Conservation (phyloP, 768 basidiomycete species). For the Chalciporus pseudorubinellus region DNA sequence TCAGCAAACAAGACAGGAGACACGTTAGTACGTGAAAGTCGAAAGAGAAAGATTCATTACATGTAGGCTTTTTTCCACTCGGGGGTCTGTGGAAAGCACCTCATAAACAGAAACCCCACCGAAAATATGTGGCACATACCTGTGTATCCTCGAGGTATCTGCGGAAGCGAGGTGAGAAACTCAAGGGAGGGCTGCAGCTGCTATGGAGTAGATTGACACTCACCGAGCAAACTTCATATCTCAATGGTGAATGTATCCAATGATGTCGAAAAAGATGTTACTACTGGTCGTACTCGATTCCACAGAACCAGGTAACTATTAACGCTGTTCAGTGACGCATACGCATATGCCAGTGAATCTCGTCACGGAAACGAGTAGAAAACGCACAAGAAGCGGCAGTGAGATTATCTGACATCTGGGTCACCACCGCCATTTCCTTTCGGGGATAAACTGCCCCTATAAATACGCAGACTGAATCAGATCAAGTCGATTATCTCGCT, state of each 20-base stretch:
- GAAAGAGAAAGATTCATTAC: conserved; percentile 13
- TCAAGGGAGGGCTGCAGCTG: background rate
- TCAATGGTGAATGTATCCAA: background rate
- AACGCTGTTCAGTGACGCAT: background rate
- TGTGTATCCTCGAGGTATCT: conserved; percentile 73
- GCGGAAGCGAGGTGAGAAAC: background rate
- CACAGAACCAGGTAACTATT: background rate
- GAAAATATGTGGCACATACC: conserved; percentile 38
- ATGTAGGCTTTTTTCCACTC: conserved; percentile 49
- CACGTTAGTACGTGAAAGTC: background rate
- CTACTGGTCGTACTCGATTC: background rate
- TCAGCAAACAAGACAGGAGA: background rate
- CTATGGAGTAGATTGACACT: conserved; percentile 14
- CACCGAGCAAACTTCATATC: conserved; percentile 63
- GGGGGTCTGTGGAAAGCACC: conserved; percentile 46
- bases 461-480: background rate
- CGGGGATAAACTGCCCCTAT: background rate
- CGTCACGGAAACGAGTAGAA: background rate
- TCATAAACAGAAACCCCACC: background rate
- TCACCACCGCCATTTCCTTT: background rate
- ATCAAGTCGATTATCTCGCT: background rate
- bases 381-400: too few relatives aligned
- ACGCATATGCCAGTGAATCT: background rate
- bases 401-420: too few relatives aligned
- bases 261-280: too few relatives aligned